Conservation (phyloP, 768 basidiomycete genomes). For the Glaciozyma antarctica region DNA sequence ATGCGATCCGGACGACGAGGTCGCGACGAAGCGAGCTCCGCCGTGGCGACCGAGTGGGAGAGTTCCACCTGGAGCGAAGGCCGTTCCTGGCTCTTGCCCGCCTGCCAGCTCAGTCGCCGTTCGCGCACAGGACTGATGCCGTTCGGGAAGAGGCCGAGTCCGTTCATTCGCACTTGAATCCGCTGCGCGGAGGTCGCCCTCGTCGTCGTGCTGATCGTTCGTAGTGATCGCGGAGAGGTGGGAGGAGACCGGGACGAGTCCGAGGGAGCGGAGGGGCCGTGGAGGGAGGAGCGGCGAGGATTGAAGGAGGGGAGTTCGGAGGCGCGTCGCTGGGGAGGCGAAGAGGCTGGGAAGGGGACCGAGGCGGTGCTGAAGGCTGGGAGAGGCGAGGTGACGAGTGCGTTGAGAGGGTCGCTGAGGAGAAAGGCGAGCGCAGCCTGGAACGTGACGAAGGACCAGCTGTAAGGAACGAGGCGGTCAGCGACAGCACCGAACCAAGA, state of each 20-base stretch:
- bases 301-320: background rate
- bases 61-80: background rate
- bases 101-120: background rate
- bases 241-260: background rate
- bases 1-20: background rate
- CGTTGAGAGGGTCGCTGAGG: conserved; percentile 21
- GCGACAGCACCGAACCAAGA: background rate
- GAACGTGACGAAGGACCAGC: conserved; percentile 31
- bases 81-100: background rate
- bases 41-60: background rate
- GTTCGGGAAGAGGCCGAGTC: background rate
- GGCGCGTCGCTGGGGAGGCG: background rate
- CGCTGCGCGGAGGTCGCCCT: background rate
- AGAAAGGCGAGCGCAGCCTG: conserved; percentile 26
- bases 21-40: background rate
- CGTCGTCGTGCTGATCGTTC: background rate
- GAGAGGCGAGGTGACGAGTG: conserved; percentile 1
- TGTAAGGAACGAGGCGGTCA: background rate
- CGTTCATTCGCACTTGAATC: background rate
- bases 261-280: background rate
- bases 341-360: background rate
- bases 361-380: background rate
- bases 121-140: background rate
- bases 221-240: background rate
- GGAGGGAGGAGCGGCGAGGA: background rate